phyloP scores from a whole-genome alignment of 495 filamentous ascomycete species.

The Daldinia childiae region DNA sequence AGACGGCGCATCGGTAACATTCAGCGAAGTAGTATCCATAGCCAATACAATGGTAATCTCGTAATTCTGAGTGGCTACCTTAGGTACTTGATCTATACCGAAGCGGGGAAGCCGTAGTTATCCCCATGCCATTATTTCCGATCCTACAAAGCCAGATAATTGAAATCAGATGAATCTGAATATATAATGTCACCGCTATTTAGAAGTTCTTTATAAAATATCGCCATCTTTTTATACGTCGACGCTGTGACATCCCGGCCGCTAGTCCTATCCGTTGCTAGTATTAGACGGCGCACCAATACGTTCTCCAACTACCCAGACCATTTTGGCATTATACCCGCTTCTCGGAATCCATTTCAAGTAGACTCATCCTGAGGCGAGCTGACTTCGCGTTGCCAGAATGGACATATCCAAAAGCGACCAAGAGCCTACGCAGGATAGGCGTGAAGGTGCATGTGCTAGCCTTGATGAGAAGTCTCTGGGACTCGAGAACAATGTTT shows the following conservation, averaged over 20 bases:
- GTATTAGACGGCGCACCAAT: not conserved
- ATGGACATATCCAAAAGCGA: constrained; percentile 29
- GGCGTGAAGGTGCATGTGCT: constrained; percentile 2
- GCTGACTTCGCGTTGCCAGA: not conserved
- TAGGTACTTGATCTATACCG: not conserved
- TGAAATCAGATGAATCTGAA: not conserved
- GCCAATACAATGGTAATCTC: not conserved
- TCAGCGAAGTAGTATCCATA: not conserved
- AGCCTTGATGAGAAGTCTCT: constrained; percentile 18
- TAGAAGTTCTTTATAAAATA: not conserved
- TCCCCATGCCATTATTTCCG: not conserved
- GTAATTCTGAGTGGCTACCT: not conserved
- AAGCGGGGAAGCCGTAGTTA: not conserved
- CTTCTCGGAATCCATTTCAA: not conserved
- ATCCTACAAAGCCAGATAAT: not conserved
- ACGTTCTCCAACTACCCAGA: not conserved
- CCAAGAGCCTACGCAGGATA: constrained; percentile 24
- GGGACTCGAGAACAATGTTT: constrained; percentile 7
- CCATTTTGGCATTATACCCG: not conserved
- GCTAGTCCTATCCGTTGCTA: not conserved
- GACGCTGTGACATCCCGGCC: not conserved
- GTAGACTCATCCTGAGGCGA: not conserved
- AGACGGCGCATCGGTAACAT: not conserved
- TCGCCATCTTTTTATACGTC: not conserved
- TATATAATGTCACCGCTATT: not conserved